Evolutionary conservation across 1,139 yeast genomes (phyloP).

Genomic region (Yamadazyma oceani): DNA sequence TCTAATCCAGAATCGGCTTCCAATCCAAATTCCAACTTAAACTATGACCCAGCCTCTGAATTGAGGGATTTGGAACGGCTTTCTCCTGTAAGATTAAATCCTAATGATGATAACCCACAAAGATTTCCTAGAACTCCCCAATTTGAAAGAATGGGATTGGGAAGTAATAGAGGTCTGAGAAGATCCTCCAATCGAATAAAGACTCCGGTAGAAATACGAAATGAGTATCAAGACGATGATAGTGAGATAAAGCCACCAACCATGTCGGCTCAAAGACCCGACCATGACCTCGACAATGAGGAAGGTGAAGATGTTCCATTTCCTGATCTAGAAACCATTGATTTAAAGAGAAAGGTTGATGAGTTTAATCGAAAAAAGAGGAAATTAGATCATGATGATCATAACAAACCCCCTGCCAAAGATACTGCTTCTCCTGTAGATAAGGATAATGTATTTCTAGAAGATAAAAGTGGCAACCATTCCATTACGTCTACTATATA

Average conservation of each 20-base stretch:
- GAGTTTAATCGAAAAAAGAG: constrained; percentile 12
- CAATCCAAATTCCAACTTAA: constrained; percentile 1
- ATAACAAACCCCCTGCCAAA: not conserved
- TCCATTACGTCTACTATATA: constrained; percentile 32
- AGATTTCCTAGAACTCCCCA: constrained; percentile 54
- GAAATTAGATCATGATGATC: constrained; percentile 9
- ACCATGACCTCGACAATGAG: constrained; percentile 6
- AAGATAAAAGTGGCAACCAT: constrained; percentile 17
- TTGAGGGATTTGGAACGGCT: constrained; percentile 5
- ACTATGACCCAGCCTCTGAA: constrained; percentile 3
- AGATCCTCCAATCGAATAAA: constrained; percentile 19
- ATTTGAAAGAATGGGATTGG: constrained; percentile 17
- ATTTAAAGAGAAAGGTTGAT: constrained; percentile 16
- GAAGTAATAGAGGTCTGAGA: constrained; percentile 13
- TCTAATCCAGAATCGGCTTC: not conserved
- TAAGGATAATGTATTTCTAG: constrained; percentile 36
- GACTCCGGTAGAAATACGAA: constrained; percentile 29
- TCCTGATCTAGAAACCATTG: constrained; percentile 27
- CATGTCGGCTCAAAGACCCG: constrained; percentile 2
- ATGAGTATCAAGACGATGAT: constrained; percentile 29
- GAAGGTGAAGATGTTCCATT: constrained; percentile 20
- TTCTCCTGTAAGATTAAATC: constrained; percentile 4
- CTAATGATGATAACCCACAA: constrained; percentile 26
- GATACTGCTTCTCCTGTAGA: constrained; percentile 9
- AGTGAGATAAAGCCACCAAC: constrained; percentile 37